Evolutionary conservation across 495 filamentous ascomycete genomes (phyloP).

Genomic region (Podospora comata): DNA sequence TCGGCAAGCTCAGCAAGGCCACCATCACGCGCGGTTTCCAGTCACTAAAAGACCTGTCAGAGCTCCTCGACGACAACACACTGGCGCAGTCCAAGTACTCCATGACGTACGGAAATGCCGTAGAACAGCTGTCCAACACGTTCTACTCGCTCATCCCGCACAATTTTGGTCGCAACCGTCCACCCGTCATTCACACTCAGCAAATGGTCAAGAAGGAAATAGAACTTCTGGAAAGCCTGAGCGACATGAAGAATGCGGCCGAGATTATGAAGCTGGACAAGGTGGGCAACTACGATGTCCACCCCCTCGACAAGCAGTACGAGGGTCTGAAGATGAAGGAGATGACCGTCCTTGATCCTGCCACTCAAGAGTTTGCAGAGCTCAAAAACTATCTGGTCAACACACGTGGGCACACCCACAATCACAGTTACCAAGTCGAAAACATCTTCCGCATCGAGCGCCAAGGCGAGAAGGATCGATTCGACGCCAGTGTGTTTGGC

Average conservation of each 20-base stretch:
- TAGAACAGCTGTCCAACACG: slow-evolving; percentile 62
- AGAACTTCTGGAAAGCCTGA: slow-evolving; percentile 70
- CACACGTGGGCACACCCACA: slow-evolving; percentile 62
- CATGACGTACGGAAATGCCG: slow-evolving; percentile 35
- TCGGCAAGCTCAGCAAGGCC: slow-evolving; percentile 76
- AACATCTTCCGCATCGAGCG: slow-evolving; percentile 82
- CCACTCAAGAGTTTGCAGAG: slow-evolving; percentile 59
- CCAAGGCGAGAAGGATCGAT: slow-evolving; percentile 66
- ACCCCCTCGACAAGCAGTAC: slow-evolving; percentile 69
- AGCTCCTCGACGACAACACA: slow-evolving; percentile 51
- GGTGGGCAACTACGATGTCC: slow-evolving; percentile 45
- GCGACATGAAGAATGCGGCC: slow-evolving; percentile 77
- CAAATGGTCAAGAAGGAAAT: slow-evolving; percentile 66
- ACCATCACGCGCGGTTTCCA: slow-evolving; percentile 71
- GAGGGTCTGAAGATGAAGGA: slow-evolving; percentile 66
- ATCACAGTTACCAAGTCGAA: slow-evolving; percentile 56
- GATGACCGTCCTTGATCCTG: slow-evolving; percentile 63
- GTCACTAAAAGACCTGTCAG: slow-evolving; percentile 67
- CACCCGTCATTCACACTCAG: slow-evolving; percentile 58
- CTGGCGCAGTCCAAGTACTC: slow-evolving; percentile 47
- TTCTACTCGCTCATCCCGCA: slow-evolving; percentile 85
- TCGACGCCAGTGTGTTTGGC: slow-evolving; percentile 52
- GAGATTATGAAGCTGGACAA: slow-evolving; percentile 68
- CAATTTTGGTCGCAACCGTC: slow-evolving; percentile 68
- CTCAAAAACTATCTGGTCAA: slow-evolving; percentile 63